Evolutionary conservation across 139 green algal genomes (phyloP).

Genomic region (Chlorella sorokiniana): DNA sequence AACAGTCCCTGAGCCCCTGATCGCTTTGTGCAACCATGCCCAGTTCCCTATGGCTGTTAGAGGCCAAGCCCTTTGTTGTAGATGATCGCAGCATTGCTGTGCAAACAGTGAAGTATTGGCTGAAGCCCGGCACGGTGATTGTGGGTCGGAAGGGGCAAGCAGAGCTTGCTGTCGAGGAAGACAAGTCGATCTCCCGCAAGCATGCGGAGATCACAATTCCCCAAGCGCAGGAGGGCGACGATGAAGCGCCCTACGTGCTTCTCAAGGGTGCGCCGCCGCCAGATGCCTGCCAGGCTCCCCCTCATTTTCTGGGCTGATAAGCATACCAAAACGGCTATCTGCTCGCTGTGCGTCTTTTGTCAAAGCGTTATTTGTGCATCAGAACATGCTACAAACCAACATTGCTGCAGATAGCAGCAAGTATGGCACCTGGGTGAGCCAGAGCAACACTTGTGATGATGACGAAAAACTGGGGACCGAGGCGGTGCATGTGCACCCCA

Average conservation of each 20-base stretch:
- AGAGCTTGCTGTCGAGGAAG: not conserved
- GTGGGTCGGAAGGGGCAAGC: not conserved
- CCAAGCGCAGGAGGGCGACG: not conserved
- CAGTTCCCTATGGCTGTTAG: not conserved
- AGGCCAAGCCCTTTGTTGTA: not conserved
- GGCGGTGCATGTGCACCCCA: not conserved
- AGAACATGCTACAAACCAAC: no score
- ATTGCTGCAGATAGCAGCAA: constrained; percentile 22
- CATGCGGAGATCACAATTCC: not conserved
- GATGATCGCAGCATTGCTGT: not conserved
- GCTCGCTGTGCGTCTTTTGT: no score
- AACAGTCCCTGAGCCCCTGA: not conserved
- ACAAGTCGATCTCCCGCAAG: constrained; percentile 18
- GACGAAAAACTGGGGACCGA: not conserved
- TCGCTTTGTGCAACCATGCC: not conserved
- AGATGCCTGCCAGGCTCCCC: not conserved
- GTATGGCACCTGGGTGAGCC: constrained; percentile 3
- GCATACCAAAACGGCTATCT: not conserved
- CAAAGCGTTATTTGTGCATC: no score
- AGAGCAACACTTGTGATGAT: not conserved
- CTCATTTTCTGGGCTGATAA: no score
- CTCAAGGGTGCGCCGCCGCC: not conserved
- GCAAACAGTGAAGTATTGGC: not conserved
- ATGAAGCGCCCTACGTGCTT: constrained; percentile 6
- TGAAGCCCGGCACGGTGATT: not conserved